Conservation (phyloP, 176 grass and related monocot species). For the Lolium rigidum region DNA sequence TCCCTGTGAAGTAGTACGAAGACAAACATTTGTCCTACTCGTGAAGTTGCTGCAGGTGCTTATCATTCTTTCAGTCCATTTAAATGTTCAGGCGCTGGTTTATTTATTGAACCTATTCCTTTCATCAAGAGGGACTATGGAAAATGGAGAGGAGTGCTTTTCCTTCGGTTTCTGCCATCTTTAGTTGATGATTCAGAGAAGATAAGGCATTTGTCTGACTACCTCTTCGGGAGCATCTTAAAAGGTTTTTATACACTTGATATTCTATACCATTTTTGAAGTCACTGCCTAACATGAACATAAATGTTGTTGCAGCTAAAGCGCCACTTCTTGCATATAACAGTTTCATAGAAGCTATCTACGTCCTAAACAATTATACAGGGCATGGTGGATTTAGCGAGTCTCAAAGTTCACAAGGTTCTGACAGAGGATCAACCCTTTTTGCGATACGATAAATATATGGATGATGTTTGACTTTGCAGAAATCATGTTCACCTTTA, state of each 20-base stretch:
- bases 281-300: conserved; percentile 20
- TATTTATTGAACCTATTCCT: conserved; percentile 46
- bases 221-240: conserved; percentile 87
- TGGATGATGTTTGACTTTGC: background rate
- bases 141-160: conserved; percentile 92
- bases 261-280: conserved; percentile 16
- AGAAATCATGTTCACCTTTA: background rate
- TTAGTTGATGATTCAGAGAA: conserved; percentile 92
- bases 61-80: conserved; percentile 32
- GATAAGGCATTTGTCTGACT: conserved; percentile 85
- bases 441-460: conserved; percentile 73
- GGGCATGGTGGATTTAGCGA: conserved; percentile 56
- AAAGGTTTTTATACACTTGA: conserved; percentile 59
- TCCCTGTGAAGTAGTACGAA: conserved; percentile 91
- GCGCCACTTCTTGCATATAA: conserved; percentile 98
- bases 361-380: conserved; percentile 74
- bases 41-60: conserved; percentile 84
- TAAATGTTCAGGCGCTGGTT: conserved; percentile 9
- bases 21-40: conserved; percentile 88
- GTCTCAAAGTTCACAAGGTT: conserved; percentile 46
- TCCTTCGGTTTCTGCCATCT: conserved; percentile 85
- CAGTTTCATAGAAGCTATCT: conserved; percentile 98
- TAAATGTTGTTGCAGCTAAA: conserved; percentile 79
- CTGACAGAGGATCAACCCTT: conserved; percentile 49
- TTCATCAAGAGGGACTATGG: conserved; percentile 90